A percentile compares a stretch with the other conserved stretches of the same genome.
These are phyloP conservation scores for Tilletia caries DNA, from an alignment of 1,284 basidiomycete species.

Conservation along the genomic window DNA sequence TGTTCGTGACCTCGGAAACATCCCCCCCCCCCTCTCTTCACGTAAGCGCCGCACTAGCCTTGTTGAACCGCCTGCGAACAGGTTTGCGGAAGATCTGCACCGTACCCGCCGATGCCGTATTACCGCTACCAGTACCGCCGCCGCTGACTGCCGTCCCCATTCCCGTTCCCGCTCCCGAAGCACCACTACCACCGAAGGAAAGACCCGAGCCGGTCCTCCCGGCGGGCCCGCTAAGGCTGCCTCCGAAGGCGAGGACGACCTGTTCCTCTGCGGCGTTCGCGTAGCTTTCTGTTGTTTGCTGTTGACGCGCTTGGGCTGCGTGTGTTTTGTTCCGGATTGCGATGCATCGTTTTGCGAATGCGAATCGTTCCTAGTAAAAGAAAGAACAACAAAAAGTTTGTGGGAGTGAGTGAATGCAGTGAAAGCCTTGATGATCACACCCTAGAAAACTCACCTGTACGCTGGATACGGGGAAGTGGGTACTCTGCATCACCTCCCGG, in stretches of 20 bases:
- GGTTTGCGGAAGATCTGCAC: slow-evolving; percentile 8
- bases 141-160: neutral
- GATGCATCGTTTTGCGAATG: neutral
- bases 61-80: neutral
- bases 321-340: neutral
- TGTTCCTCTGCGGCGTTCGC: neutral
- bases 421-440: too few species aligned
- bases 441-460: neutral
- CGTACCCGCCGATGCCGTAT: neutral
- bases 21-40: too few species aligned
- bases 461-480: neutral
- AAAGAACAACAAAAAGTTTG: neutral
- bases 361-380: neutral
- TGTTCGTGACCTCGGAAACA: too few species aligned
- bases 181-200: neutral
- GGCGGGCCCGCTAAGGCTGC: neutral
- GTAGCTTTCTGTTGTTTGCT: neutral
- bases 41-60: neutral
- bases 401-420: neutral
- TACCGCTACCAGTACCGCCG: neutral
- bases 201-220: neutral
- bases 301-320: neutral
- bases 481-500: neutral
- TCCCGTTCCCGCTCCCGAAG: neutral
- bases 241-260: slow-evolving; percentile 1